Conservation (phyloP, 129 eudicot species). For the Lactuca sativa region DNA sequence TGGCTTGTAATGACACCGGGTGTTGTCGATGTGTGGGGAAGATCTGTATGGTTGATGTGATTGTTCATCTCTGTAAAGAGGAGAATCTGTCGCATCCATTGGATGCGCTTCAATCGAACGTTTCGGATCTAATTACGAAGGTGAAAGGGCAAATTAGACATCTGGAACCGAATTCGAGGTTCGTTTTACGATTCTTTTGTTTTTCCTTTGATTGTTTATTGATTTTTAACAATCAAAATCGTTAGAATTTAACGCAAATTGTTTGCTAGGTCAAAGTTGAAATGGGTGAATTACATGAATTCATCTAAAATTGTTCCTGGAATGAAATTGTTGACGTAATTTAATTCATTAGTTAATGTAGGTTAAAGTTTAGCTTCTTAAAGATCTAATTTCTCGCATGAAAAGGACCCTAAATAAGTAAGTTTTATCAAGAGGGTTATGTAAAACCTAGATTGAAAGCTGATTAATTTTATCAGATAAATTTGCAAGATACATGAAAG, state of each 20-base stretch:
- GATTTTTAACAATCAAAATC: neutral
- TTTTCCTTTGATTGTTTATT: neutral
- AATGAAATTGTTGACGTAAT: neutral
- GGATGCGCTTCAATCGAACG: constrained; percentile 53
- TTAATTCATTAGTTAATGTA: neutral
- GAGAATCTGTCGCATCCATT: constrained; percentile 53
- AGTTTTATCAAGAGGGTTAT: neutral
- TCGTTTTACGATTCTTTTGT: neutral
- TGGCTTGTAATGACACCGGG: constrained; percentile 5
- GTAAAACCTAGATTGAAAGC: neutral
- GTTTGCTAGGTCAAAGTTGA: neutral
- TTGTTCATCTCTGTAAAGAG: constrained; percentile 53
- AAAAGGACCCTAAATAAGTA: neutral
- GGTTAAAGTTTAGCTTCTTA: neutral
- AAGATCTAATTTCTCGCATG: neutral
- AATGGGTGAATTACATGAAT: neutral
- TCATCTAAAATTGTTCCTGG: neutral
- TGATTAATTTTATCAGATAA: neutral
- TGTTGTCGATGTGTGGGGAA: constrained; percentile 61
- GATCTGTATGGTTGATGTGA: constrained; percentile 72
- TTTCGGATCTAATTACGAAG: constrained; percentile 52
- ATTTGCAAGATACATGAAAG: neutral
- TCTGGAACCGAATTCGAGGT: constrained; percentile 79
- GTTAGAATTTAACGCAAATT: neutral
- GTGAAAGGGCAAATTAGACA: constrained; percentile 45